These are phyloP conservation scores for Microsporum ferrugineum DNA, from an alignment of 2,329 filamentous ascomycete genomes.

Conservation along the genomic window DNA sequence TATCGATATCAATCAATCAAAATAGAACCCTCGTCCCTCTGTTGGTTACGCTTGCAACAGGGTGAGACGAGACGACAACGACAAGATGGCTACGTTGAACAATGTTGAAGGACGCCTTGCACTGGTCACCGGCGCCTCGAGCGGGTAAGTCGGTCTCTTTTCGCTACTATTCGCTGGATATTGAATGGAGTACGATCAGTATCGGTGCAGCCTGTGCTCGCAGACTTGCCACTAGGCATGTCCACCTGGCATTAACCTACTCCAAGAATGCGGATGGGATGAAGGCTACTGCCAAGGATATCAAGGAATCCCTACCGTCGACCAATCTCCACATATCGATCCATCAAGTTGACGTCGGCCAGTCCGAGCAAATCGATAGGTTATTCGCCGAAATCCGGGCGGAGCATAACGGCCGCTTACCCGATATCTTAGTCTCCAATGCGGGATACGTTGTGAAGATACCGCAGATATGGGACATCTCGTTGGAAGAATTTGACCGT, in stretches of 20 bases:
- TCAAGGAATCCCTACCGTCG: slow-evolving; percentile 19
- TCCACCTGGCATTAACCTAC: slow-evolving; percentile 50
- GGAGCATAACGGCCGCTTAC: slow-evolving; percentile 40
- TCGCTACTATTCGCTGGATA: neutral
- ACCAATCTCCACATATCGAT: slow-evolving; percentile 34
- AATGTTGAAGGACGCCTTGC: slow-evolving; percentile 44
- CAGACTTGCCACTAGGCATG: slow-evolving; percentile 42
- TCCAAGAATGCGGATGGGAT: slow-evolving; percentile 41
- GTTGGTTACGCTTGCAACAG: neutral
- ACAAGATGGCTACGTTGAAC: slow-evolving; percentile 28
- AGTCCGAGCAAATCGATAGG: slow-evolving; percentile 41
- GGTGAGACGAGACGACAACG: neutral
- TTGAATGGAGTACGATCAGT: slow-evolving; percentile 28
- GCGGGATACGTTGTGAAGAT: slow-evolving; percentile 56
- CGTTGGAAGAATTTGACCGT: slow-evolving; percentile 53
- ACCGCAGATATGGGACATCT: slow-evolving; percentile 45
- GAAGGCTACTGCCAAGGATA: slow-evolving; percentile 34
- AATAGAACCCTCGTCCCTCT: neutral
- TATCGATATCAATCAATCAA: neutral
- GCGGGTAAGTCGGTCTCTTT: slow-evolving; percentile 38
- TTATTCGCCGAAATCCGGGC: slow-evolving; percentile 46
- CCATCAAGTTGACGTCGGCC: slow-evolving; percentile 49
- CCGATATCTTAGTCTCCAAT: slow-evolving; percentile 56
- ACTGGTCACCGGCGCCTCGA: slow-evolving; percentile 50
- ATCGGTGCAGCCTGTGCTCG: slow-evolving; percentile 50